Evolutionary conservation across 2,329 filamentous ascomycete species (phyloP).

Genomic region (Mollisia scopiformis): DNA sequence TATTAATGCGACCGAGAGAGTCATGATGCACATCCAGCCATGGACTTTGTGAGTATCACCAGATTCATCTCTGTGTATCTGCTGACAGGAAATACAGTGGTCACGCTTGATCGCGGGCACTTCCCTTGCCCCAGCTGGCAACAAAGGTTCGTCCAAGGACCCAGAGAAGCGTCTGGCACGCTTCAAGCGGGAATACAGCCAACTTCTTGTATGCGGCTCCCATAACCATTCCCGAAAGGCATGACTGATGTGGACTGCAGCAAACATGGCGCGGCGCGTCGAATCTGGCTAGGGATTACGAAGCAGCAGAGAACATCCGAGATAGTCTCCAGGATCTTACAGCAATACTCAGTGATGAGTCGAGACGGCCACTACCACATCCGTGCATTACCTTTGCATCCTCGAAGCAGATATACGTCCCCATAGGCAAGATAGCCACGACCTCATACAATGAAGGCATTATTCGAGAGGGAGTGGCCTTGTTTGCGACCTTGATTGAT

Average conservation of each 20-base stretch:
- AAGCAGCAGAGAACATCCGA: slow-evolving; percentile 65
- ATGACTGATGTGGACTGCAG: slow-evolving; percentile 34
- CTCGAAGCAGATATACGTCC: slow-evolving; percentile 84
- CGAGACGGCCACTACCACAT: slow-evolving; percentile 84
- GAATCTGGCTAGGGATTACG: slow-evolving; percentile 61
- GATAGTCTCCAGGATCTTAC: slow-evolving; percentile 65
- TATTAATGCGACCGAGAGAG: slow-evolving; percentile 23
- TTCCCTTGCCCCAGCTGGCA: slow-evolving; percentile 56
- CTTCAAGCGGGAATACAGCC: slow-evolving; percentile 68
- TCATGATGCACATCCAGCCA: slow-evolving; percentile 26
- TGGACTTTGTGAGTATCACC: slow-evolving; percentile 34
- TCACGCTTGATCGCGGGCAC: slow-evolving; percentile 67
- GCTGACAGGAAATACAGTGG: slow-evolving; percentile 51
- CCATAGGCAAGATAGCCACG: slow-evolving; percentile 85
- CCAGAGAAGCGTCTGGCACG: slow-evolving; percentile 66
- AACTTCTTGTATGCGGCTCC: slow-evolving; percentile 46
- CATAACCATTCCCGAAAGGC: background rate
- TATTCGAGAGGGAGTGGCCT: slow-evolving; percentile 79
- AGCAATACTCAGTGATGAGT: slow-evolving; percentile 82
- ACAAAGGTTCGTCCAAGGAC: slow-evolving; percentile 63
- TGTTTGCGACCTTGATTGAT: slow-evolving; percentile 92
- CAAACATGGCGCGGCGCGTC: slow-evolving; percentile 64
- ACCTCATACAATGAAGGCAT: slow-evolving; percentile 84
- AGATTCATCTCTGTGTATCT: background rate
- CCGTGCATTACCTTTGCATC: slow-evolving; percentile 89